Percentiles rank a stretch among this genome's conserved stretches.
Conservation (phyloP, 257 asterid species). For the Perilla frutescens region DNA sequence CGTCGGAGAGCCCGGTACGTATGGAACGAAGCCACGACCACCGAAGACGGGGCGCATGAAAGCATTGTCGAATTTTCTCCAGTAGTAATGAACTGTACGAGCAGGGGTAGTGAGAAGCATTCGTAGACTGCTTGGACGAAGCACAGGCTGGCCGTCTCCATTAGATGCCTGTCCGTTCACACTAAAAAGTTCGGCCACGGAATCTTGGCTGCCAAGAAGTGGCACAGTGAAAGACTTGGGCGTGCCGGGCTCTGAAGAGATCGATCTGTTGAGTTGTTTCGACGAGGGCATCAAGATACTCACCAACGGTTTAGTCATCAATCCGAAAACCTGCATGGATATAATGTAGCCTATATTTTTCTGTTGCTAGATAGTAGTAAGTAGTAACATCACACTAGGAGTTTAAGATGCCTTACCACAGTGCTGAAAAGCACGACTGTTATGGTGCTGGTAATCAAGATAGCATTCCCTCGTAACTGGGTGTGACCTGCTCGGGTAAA, state of each 20-base stretch:
- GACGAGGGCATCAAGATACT: constrained; percentile 68
- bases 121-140: constrained; percentile 75
- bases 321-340: constrained; percentile 73
- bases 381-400: not conserved
- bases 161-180: constrained; percentile 43
- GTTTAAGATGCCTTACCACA: constrained; percentile 62
- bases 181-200: constrained; percentile 46
- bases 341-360: not conserved
- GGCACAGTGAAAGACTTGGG: constrained; percentile 78
- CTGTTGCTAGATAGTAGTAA: not conserved
- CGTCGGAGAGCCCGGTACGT: constrained; percentile 59
- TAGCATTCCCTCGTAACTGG: constrained; percentile 71
- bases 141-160: constrained; percentile 20
- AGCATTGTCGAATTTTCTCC: constrained; percentile 68
- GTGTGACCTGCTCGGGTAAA: constrained; percentile 88
- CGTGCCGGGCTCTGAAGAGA: constrained; percentile 71
- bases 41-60: constrained; percentile 79
- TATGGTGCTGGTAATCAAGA: constrained; percentile 90
- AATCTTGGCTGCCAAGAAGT: constrained; percentile 59
- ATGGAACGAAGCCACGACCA: constrained; percentile 71
- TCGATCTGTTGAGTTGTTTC: constrained; percentile 50
- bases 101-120: constrained; percentile 78
- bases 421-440: constrained; percentile 94
- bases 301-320: constrained; percentile 82
- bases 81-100: constrained; percentile 76